Percentiles rank a stretch among this genome's conserved stretches.
Conservation (phyloP, 345 rosid species). For the Lagerstroemia speciosa region DNA sequence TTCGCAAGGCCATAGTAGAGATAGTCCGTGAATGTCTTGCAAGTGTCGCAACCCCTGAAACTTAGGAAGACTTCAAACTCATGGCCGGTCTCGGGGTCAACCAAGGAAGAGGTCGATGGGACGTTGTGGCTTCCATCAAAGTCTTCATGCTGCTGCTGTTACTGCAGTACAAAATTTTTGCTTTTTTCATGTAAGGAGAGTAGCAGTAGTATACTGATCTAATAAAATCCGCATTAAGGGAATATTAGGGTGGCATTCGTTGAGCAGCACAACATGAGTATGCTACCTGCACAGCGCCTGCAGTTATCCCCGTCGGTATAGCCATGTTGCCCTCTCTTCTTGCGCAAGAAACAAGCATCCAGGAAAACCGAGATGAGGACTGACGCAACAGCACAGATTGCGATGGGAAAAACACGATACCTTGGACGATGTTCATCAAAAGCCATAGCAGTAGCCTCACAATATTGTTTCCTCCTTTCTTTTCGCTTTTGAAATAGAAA, state of each 20-base stretch:
- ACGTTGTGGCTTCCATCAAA: background rate
- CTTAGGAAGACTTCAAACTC: conserved; percentile 1
- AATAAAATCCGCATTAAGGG: too few species aligned
- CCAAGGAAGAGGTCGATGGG: background rate
- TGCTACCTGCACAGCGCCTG: background rate
- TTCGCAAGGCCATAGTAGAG: background rate
- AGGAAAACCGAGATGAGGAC: background rate
- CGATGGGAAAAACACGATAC: background rate
- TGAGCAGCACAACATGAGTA: background rate
- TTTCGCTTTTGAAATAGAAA: background rate
- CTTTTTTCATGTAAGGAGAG: background rate
- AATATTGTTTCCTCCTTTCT: too few species aligned
- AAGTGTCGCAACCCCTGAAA: background rate
- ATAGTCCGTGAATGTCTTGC: background rate
- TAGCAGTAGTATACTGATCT: too few species aligned
- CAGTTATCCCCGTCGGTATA: background rate
- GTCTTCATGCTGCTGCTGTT: background rate
- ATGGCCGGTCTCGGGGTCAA: background rate
- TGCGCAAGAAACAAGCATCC: background rate
- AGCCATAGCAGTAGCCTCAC: background rate
- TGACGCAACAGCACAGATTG: background rate
- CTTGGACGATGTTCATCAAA: background rate
- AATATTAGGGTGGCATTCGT: too few species aligned
- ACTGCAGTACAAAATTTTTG: background rate
- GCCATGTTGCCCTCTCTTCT: background rate